phyloP scores from a whole-genome alignment of 805 yeast species.

The Henningerozyma blattae region DNA sequence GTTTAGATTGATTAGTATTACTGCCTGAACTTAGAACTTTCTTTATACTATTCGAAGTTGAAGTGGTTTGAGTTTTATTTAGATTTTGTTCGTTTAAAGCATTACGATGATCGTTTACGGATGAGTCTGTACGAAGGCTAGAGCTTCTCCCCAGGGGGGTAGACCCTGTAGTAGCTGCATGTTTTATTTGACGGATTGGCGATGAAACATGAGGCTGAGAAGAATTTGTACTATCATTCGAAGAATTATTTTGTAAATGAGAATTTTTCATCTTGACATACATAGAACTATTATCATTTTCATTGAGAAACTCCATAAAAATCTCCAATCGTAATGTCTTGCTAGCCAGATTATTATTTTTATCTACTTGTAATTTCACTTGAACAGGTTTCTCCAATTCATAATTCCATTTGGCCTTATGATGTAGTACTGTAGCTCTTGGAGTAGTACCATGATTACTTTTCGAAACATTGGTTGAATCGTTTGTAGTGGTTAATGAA shows the following conservation, averaged over 20 bases:
- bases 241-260: background rate
- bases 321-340: slow-evolving; percentile 32
- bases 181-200: too few species aligned
- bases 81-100: too few species aligned
- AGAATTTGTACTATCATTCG: background rate
- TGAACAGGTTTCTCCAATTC: slow-evolving; percentile 24
- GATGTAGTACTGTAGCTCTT: slow-evolving; percentile 33
- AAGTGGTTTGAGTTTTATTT: background rate
- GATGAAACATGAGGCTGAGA: too few species aligned
- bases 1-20: too few species aligned
- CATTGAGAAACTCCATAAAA: slow-evolving; percentile 26
- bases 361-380: slow-evolving; percentile 31
- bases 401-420: slow-evolving; percentile 40
- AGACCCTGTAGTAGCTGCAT: background rate
- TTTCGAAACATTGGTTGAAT: background rate
- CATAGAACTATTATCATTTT: slow-evolving; percentile 1
- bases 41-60: background rate
- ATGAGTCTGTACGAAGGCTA: background rate
- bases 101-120: background rate
- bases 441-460: slow-evolving; percentile 30
- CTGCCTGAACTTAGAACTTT: too few species aligned
- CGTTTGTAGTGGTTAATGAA: slow-evolving; percentile 1
- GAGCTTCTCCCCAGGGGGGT: background rate
- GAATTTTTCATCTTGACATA: slow-evolving; percentile 5
- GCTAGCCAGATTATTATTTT: slow-evolving; percentile 24